Base-by-base conservation (phyloP, 2,329 filamentous ascomycete genomes). In the Colletotrichum destructivum region DNA sequence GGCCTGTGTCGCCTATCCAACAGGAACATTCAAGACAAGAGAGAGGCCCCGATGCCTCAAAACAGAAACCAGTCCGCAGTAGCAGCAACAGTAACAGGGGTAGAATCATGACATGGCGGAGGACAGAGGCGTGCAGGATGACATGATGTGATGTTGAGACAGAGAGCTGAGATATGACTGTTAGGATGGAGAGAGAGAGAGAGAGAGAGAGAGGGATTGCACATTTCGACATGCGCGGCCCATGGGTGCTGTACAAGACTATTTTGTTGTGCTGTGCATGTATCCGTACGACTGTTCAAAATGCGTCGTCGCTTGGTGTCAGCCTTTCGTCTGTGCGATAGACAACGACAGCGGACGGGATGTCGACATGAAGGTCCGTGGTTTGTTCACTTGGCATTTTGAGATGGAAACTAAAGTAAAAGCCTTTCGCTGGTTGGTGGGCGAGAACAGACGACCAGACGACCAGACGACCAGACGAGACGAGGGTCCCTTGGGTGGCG, bases 91-190 rank as follows among this genome's bases (percentile, higher is more conserved):
- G 46, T 31, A 55, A 35, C 31, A 35, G 31, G 31, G 31, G 31
- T 35, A 35, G 31, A 21, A 23, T 47, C 49, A 55, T 64, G 52
- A 16, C 31, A 59, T 62, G 26, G 38, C 54, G 46, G 57, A 52
- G 35, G 51, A 42, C 26, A 47, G 66, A 54, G 54, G 54, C 40
- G 64, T 46, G 26, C 59, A 62, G 49, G 54, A 69, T 64, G 65
- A 59, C 59, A 63, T 71, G 69, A 69, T 63, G 65, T 71, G 68
- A 31, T 31, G n/a, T 42, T 62, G 46, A 40, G 60, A 21, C 12
- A 35, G 23, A 61, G 62, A 71, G 64, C 44, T 62, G 69, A 71
- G 42, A 71, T 68, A 51, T 71, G 64, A 71, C 52, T 62, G 64
- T 26, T 23, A 9, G 57, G 62, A 44, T n/a, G n/a, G 44, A 3